phyloP scores from a whole-genome alignment of 371 early-diverging fungal species.

The Circinella umbellata region DNA sequence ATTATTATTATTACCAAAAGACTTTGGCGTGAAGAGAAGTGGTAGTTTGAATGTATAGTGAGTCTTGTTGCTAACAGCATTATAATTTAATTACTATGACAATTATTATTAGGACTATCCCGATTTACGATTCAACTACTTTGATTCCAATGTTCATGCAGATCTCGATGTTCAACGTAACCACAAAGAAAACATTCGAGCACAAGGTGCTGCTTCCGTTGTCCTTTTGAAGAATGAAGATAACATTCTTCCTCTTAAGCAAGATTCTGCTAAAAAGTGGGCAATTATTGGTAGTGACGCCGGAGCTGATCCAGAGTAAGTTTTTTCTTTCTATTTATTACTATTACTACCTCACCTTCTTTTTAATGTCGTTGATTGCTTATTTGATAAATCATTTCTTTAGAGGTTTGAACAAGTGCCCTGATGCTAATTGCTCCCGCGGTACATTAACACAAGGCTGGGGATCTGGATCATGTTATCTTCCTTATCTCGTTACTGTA shows the following conservation, averaged over 20 bases:
- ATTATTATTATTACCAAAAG: too few species aligned
- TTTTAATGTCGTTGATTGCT: too few species aligned
- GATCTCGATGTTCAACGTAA: slow-evolving; percentile 49
- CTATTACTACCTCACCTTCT: not conserved
- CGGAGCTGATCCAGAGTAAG: slow-evolving; percentile 29
- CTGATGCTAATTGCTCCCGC: slow-evolving; percentile 27
- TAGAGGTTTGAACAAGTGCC: slow-evolving; percentile 31
- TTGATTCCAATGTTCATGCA: slow-evolving; percentile 9
- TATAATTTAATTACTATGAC: too few species aligned
- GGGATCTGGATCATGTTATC: slow-evolving; percentile 65
- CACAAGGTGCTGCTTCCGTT: slow-evolving; percentile 55
- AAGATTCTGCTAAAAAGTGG: slow-evolving; percentile 25
- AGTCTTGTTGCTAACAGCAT: too few species aligned
- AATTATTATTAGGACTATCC: slow-evolving; percentile 33
- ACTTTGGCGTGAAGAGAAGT: too few species aligned
- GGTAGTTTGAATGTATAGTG: too few species aligned
- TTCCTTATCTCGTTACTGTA: slow-evolving; percentile 63
- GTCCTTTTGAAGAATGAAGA: slow-evolving; percentile 56
- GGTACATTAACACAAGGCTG: slow-evolving; percentile 68
- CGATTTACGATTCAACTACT: slow-evolving; percentile 28
- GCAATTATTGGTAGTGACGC: slow-evolving; percentile 63
- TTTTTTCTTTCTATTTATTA: not conserved
- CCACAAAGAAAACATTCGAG: slow-evolving; percentile 44
- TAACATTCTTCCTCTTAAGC: slow-evolving; percentile 43
- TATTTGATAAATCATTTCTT: too few species aligned